These are phyloP conservation scores for Boechera divaricarpa DNA, from an alignment of 345 rosid species.

Conservation along the genomic window DNA sequence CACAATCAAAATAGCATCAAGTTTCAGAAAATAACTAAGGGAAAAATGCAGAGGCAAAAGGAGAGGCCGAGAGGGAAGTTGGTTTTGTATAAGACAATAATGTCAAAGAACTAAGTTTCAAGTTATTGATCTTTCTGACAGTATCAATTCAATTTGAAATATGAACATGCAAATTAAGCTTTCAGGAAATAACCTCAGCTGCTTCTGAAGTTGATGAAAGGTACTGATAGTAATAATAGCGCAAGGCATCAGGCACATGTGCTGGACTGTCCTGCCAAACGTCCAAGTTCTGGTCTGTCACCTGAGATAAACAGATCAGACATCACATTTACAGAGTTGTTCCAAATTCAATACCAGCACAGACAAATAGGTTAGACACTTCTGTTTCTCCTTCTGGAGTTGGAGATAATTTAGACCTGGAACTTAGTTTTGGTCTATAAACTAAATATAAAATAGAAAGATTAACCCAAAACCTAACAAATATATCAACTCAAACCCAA, in stretches of 20 bases:
- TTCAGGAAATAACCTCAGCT: slow-evolving; percentile 69
- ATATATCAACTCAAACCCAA: slow-evolving; percentile 8
- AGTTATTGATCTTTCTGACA: slow-evolving; percentile 23
- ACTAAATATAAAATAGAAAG: not conserved
- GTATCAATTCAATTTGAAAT: slow-evolving; percentile 26
- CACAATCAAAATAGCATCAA: slow-evolving; percentile 10
- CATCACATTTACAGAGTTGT: slow-evolving; percentile 14
- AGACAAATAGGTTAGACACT: slow-evolving; percentile 13
- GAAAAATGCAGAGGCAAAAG: slow-evolving; percentile 13
- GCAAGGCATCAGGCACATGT: slow-evolving; percentile 86
- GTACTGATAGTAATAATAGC: slow-evolving; percentile 94
- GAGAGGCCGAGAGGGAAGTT: slow-evolving; percentile 10
- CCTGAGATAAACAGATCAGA: slow-evolving; percentile 58
- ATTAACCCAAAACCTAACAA: not conserved
- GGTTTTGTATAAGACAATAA: slow-evolving; percentile 18
- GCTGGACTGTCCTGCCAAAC: slow-evolving; percentile 90
- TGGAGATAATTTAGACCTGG: slow-evolving; percentile 4
- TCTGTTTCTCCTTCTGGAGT: slow-evolving; percentile 16
- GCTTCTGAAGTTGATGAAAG: slow-evolving; percentile 95
- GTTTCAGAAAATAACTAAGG: not conserved
- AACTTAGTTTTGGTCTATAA: slow-evolving; percentile 1
- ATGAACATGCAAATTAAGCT: slow-evolving; percentile 14
- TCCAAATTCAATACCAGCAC: slow-evolving; percentile 4
- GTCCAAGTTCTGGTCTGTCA: slow-evolving; percentile 89
- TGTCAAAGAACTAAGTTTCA: slow-evolving; percentile 23